Conservation (phyloP, 2,329 filamentous ascomycete species). For the Sclerotinia trifoliorum region DNA sequence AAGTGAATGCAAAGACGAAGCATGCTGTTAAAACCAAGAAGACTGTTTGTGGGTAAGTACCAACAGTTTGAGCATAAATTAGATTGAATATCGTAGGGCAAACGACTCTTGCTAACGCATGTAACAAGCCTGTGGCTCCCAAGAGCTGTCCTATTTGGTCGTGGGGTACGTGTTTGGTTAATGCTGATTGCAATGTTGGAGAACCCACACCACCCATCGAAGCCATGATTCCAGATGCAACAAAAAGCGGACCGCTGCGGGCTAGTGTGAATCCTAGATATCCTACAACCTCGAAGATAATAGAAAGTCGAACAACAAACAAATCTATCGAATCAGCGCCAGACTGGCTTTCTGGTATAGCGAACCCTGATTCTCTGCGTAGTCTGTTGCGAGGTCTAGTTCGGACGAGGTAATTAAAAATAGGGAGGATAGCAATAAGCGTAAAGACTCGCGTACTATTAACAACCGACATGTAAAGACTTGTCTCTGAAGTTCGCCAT, state of each 20-base stretch:
- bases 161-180: constrained; percentile 88
- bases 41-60: constrained; percentile 73
- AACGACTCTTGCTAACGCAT: constrained; percentile 76
- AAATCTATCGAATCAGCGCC: constrained; percentile 80
- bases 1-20: constrained; percentile 64
- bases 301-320: constrained; percentile 68
- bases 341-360: constrained; percentile 40
- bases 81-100: constrained; percentile 82
- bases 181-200: constrained; percentile 76
- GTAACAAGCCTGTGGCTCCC: constrained; percentile 81
- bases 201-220: constrained; percentile 80
- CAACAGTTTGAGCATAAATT: constrained; percentile 80
- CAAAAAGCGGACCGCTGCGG: constrained; percentile 61
- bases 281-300: constrained; percentile 74
- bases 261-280: constrained; percentile 72
- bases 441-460: constrained; percentile 72
- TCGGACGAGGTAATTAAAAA: constrained; percentile 74
- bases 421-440: constrained; percentile 72
- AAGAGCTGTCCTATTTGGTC: constrained; percentile 83
- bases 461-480: constrained; percentile 75
- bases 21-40: constrained; percentile 71
- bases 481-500: constrained; percentile 80
- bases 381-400: constrained; percentile 35
- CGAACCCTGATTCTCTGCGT: constrained; percentile 60
- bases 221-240: constrained; percentile 68